A percentile compares a stretch with the other conserved stretches of the same genome.
phyloP scores from a whole-genome alignment of 2,329 filamentous ascomycete genomes.

The Fusarium annulatum region DNA sequence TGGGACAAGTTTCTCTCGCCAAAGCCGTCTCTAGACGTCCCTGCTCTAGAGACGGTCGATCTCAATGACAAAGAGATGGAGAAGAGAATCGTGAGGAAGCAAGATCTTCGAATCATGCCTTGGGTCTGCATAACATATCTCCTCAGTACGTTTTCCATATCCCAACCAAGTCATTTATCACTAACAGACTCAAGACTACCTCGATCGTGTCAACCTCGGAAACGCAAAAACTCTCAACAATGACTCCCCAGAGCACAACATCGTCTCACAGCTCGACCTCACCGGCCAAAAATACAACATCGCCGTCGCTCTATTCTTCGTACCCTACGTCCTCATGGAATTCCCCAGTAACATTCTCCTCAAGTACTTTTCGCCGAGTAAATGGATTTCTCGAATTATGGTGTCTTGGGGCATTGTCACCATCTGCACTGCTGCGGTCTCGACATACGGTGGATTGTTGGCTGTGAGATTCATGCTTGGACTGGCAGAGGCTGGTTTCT shows the following conservation, averaged over 20 bases:
- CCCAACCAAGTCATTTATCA: not conserved
- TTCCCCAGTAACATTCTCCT: slow-evolving; percentile 50
- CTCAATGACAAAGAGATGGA: slow-evolving; percentile 51
- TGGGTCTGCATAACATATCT: slow-evolving; percentile 50
- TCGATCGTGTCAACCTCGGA: slow-evolving; percentile 50
- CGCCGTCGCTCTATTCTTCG: slow-evolving; percentile 48
- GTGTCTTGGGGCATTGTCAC: slow-evolving; percentile 62
- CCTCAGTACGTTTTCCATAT: slow-evolving; percentile 34
- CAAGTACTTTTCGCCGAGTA: slow-evolving; percentile 50
- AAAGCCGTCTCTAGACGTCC: slow-evolving; percentile 49
- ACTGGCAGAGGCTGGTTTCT: slow-evolving; percentile 62
- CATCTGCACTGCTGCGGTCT: slow-evolving; percentile 59
- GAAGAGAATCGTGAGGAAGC: slow-evolving; percentile 48
- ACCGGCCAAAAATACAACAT: slow-evolving; percentile 49
- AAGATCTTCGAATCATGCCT: slow-evolving; percentile 48
- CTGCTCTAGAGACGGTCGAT: slow-evolving; percentile 49
- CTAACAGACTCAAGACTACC: slow-evolving; percentile 27
- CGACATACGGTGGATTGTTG: slow-evolving; percentile 60
- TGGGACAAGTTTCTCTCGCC: slow-evolving; percentile 37
- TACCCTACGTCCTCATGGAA: slow-evolving; percentile 48
- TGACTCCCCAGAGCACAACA: slow-evolving; percentile 49
- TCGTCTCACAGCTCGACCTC: slow-evolving; percentile 46
- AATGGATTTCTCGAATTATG: slow-evolving; percentile 53
- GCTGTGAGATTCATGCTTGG: slow-evolving; percentile 62
- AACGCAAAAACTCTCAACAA: slow-evolving; percentile 51